Percentiles rank a stretch among this genome's conserved stretches.
Evolutionary conservation across 495 filamentous ascomycete species (phyloP).

Genomic region (Aspergillus taichungensis): DNA sequence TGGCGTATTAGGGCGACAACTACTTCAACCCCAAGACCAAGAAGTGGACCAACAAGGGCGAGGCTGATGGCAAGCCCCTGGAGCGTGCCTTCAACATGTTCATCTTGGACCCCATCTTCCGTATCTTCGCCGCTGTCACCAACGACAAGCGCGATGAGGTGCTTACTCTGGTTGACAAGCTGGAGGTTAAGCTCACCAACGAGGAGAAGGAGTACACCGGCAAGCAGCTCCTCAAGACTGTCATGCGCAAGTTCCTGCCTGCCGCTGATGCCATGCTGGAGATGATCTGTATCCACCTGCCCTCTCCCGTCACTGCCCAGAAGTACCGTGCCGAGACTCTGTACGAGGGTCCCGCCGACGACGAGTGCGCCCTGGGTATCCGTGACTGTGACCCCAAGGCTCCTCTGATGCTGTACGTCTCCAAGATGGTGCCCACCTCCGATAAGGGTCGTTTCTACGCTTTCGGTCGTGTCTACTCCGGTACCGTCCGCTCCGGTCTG

Average conservation of each 20-base stretch:
- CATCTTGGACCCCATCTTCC: conserved; percentile 99
- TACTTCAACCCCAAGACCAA: conserved; percentile 99
- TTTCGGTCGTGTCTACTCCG: conserved; percentile 99
- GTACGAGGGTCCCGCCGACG: conserved; percentile 94
- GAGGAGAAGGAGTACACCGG: conserved; percentile 94
- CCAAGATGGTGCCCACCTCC: conserved; percentile 99
- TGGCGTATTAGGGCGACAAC: conserved; percentile 69
- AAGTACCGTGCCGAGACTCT: conserved; percentile 97
- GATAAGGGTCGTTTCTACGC: conserved; percentile 99
- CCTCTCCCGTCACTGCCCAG: conserved; percentile 93
- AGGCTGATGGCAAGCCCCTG: conserved; percentile 72
- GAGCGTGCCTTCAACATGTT: conserved; percentile 99
- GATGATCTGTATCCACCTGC: conserved; percentile 99
- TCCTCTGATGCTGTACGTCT: conserved; percentile 99
- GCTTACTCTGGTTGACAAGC: conserved; percentile 72
- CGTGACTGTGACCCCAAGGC: conserved; percentile 96
- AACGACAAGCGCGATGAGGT: conserved; percentile 98
- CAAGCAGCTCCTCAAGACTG: conserved; percentile 92
- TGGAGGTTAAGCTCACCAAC: conserved; percentile 74
- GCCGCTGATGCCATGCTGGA: conserved; percentile 97
- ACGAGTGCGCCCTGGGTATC: conserved; percentile 88
- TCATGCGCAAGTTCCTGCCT: conserved; percentile 98
- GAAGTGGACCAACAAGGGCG: conserved; percentile 91
- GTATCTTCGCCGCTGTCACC: conserved; percentile 90
- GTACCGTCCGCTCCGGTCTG: conserved; percentile 92